Base-by-base conservation (phyloP, 2,329 filamentous ascomycete species). In the Trichoderma afroharzianum region DNA sequence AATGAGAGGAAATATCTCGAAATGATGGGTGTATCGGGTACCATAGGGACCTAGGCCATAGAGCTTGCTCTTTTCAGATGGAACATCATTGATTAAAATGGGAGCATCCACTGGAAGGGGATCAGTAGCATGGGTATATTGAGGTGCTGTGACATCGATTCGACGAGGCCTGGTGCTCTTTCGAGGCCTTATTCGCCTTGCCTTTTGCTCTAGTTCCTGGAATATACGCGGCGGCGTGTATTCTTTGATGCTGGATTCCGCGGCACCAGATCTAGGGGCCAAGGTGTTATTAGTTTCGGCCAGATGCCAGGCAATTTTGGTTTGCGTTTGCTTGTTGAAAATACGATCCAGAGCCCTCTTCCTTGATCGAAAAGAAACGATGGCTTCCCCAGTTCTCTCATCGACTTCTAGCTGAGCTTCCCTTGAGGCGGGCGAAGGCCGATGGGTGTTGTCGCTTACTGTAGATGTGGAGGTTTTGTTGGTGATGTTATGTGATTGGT, bases 1-100 rank as follows among this genome's bases (percentile, higher is more conserved):
- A 50, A 87, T 85, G 33, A 91, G 79, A 21, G 89, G 88, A 68
- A 90, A 89, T 5, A 88, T 79, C 59, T 91, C 88, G 73, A 92
- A 92, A 75, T 91, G 85, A 39, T 87, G 84, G 0, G 88, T 87
- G 76, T 91, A 91, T 28, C 85, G 83, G 1, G 87, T 88, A 1
- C 89, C 89, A 76, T 88, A 90, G 0, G 88, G 87, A 0, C 86
- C 88, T 8, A 92, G 80, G 1, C 88, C 88, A 12, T 77, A 74
- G n/a, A 91, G 74, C 58, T 78, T 83, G 58, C 73, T 74, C 3
- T 74, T 74, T 8, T 78, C 75, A 33, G 57, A 33, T 26, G 76
- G 74, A 6, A 53, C 50, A 14, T 72, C 72, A 58, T 63, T 55
- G 3, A 68, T 32, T 26, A 75, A 75, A 6, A 68, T 55, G 1